A percentile compares a stretch with the other conserved stretches of the same genome.
Conservation (phyloP, 495 filamentous ascomycete genomes). For the Penicillium simplicissimum region DNA sequence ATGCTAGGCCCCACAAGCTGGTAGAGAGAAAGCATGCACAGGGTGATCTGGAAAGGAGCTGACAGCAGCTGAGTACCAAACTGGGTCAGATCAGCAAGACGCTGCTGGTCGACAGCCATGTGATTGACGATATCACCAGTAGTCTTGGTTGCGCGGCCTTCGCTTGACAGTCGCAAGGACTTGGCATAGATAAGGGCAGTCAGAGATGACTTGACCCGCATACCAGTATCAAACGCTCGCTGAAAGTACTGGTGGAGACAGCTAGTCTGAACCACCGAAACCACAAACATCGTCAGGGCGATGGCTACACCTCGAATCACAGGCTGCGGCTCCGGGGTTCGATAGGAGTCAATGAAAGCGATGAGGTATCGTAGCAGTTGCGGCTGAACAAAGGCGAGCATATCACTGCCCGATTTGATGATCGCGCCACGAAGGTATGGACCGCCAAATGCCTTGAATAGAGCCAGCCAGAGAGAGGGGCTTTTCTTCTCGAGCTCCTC, state of each 20-base stretch:
- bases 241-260: conserved; percentile 95
- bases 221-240: conserved; percentile 88
- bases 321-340: conserved; percentile 64
- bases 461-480: conserved; percentile 89
- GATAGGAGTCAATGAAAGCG: conserved; percentile 81
- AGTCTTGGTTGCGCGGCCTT: conserved; percentile 85
- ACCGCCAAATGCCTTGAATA: conserved; percentile 81
- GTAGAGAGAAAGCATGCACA: conserved; percentile 96
- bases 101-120: conserved; percentile 97
- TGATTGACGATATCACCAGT: conserved; percentile 99
- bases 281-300: conserved; percentile 86
- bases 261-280: conserved; percentile 80
- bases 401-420: conserved; percentile 85
- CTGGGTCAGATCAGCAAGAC: conserved; percentile 91
- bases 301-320: conserved; percentile 83
- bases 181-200: conserved; percentile 93
- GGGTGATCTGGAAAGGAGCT: conserved; percentile 91
- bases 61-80: conserved; percentile 95
- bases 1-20: conserved; percentile 90
- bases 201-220: conserved; percentile 89
- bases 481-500: conserved; percentile 70
- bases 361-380: conserved; percentile 88
- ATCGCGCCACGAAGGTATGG: conserved; percentile 77
- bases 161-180: conserved; percentile 84
- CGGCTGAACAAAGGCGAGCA: conserved; percentile 84